Evolutionary conservation across 441 rosid species (phyloP).

Genomic region (Croton laevigatus): DNA sequence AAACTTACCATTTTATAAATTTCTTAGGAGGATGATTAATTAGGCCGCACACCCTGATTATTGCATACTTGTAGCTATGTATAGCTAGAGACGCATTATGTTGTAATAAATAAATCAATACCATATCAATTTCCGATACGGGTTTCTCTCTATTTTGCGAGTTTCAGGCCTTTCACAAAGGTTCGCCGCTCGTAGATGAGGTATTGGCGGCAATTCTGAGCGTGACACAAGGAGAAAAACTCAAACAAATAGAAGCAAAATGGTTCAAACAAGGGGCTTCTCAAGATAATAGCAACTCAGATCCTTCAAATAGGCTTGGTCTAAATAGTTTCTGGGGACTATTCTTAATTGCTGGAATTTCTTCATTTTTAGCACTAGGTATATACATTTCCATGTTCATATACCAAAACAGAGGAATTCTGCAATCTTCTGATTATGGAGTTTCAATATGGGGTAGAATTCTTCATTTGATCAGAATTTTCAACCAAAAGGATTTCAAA

Average conservation of each 20-base stretch:
- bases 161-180: conserved; percentile 39
- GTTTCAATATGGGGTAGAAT: conserved; percentile 24
- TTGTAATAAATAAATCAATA: no score
- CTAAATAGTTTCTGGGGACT: conserved; percentile 53
- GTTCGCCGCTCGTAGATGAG: conserved; percentile 56
- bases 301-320: conserved; percentile 43
- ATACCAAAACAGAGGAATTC: conserved; percentile 11
- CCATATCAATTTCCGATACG: not conserved
- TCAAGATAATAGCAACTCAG: conserved; percentile 23
- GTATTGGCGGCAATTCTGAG: conserved; percentile 54
- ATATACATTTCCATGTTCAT: conserved; percentile 34
- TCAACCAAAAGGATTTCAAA: no score
- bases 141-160: not conserved
- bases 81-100: no score
- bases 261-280: conserved; percentile 39
- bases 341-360: conserved; percentile 40
- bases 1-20: no score
- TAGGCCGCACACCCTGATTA: no score
- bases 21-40: no score
- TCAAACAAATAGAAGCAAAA: conserved; percentile 31
- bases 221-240: conserved; percentile 43
- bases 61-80: no score
- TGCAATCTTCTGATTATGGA: conserved; percentile 15
- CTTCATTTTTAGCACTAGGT: conserved; percentile 37
- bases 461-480: conserved; percentile 19